These are phyloP conservation scores for Lactarius sp. DNA, from an alignment of 768 basidiomycete genomes.

Conservation along the genomic window DNA sequence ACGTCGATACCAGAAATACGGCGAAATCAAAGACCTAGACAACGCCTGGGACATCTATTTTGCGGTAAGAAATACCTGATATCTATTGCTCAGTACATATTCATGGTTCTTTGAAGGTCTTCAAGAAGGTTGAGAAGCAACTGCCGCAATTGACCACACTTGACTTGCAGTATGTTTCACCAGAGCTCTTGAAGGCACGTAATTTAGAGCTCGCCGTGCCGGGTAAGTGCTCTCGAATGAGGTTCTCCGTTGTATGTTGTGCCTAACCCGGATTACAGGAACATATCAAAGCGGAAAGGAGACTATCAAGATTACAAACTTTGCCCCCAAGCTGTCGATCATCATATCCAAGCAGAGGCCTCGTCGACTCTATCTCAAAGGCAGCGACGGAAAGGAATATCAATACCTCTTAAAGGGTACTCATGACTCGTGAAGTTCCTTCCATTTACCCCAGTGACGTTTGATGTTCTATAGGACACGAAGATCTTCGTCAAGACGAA, in stretches of 20 bases:
- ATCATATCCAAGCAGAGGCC: slow-evolving; percentile 97
- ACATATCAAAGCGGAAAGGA: slow-evolving; percentile 89
- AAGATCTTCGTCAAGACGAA: slow-evolving; percentile 98
- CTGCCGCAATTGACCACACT: slow-evolving; percentile 82
- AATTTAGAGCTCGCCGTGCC: slow-evolving; percentile 95
- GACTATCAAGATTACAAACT: slow-evolving; percentile 76
- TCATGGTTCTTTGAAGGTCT: slow-evolving; percentile 52
- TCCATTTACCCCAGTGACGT: neutral
- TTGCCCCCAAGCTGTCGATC: slow-evolving; percentile 85
- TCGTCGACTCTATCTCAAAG: slow-evolving; percentile 77
- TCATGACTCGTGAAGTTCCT: neutral
- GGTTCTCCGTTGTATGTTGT: neutral
- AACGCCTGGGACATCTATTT: slow-evolving; percentile 99
- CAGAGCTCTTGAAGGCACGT: slow-evolving; percentile 80
- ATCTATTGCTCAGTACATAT: neutral
- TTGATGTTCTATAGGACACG: slow-evolving; percentile 61
- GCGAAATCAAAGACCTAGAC: slow-evolving; percentile 86
- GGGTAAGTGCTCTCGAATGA: slow-evolving; percentile 43
- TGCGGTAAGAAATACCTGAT: slow-evolving; percentile 47
- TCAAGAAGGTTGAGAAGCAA: slow-evolving; percentile 94
- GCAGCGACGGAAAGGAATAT: slow-evolving; percentile 91
- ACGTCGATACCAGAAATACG: slow-evolving; percentile 76
- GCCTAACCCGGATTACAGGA: slow-evolving; percentile 41
- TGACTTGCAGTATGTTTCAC: slow-evolving; percentile 96
- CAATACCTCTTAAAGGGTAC: slow-evolving; percentile 87